Conservation (phyloP, 352 stramenopile species). For the Pythium aquatile region DNA sequence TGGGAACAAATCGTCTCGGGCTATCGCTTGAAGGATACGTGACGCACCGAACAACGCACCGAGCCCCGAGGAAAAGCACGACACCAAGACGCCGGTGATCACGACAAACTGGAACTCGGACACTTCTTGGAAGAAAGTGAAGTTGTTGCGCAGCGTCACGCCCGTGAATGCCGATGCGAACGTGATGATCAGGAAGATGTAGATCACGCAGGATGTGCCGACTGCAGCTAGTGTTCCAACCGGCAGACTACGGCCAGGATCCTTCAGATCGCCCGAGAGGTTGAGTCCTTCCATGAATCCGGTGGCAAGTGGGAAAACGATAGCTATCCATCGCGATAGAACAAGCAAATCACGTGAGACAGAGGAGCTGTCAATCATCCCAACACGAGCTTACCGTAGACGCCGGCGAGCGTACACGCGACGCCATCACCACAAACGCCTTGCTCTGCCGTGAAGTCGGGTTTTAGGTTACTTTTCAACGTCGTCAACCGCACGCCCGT, state of each 20-base stretch:
- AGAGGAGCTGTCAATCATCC: too few relatives aligned
- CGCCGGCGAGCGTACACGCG: constrained; percentile 41
- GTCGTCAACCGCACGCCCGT: constrained; percentile 43
- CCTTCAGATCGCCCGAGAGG: constrained; percentile 72
- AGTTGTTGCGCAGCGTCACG: constrained; percentile 59
- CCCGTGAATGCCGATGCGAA: constrained; percentile 58
- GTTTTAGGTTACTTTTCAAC: constrained; percentile 45
- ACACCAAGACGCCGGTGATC: constrained; percentile 64
- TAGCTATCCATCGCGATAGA: constrained; percentile 24
- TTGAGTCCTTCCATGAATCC: constrained; percentile 86
- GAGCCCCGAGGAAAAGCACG: constrained; percentile 65
- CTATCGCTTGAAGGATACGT: constrained; percentile 73
- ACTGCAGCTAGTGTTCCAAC: constrained; percentile 68
- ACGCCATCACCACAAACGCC: constrained; percentile 39
- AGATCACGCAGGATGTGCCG: constrained; percentile 56
- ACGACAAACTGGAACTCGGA: constrained; percentile 49
- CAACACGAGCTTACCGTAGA: constrained; percentile 37
- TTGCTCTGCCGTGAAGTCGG: constrained; percentile 78
- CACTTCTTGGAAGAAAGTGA: constrained; percentile 78
- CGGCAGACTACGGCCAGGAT: constrained; percentile 69
- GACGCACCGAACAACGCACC: constrained; percentile 70
- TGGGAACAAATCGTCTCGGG: constrained; percentile 67
- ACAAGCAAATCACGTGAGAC: too few relatives aligned
- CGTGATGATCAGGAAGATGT: constrained; percentile 70
- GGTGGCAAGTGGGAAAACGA: constrained; percentile 82